Percentiles rank a stretch among this genome's conserved stretches.
phyloP scores from a whole-genome alignment of 2,329 filamentous ascomycete genomes.

The Arthrobotrys pseudoclavata region DNA sequence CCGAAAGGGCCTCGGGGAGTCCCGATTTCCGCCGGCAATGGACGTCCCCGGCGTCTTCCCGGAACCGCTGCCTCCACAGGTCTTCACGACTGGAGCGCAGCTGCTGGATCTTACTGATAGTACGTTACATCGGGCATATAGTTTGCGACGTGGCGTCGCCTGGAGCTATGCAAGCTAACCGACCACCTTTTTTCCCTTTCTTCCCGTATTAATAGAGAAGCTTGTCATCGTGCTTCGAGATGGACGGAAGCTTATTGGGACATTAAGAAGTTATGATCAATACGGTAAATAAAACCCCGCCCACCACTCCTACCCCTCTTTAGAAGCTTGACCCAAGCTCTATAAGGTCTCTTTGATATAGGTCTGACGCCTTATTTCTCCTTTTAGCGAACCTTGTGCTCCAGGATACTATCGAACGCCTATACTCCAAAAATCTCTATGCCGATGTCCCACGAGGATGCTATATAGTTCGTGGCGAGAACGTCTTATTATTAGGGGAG shows the following conservation, averaged over 20 bases:
- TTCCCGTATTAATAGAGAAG: slow-evolving; percentile 77
- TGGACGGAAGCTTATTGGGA: slow-evolving; percentile 91
- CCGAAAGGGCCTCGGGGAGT: slow-evolving; percentile 23
- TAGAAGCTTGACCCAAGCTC: slow-evolving; percentile 17
- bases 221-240: slow-evolving; percentile 91
- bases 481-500: slow-evolving; percentile 94
- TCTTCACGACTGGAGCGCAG: slow-evolving; percentile 98
- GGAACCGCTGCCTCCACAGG: slow-evolving; percentile 86
- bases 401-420: slow-evolving; percentile 89
- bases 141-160: background rate
- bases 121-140: slow-evolving; percentile 70
- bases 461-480: slow-evolving; percentile 94
- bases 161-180: slow-evolving; percentile 36
- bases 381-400: slow-evolving; percentile 88
- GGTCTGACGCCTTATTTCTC: slow-evolving; percentile 13
- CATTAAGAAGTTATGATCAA: slow-evolving; percentile 96
- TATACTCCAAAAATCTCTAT: slow-evolving; percentile 81
- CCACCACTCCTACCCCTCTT: background rate
- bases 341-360: background rate
- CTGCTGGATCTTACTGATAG: slow-evolving; percentile 96
- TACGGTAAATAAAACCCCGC: slow-evolving; percentile 75
- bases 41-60: slow-evolving; percentile 63
- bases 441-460: slow-evolving; percentile 88
- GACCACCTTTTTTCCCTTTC: slow-evolving; percentile 32
- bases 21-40: slow-evolving; percentile 50